Base-by-base conservation (phyloP, 148 eudicot species). In the Rhododendron ferrugineum region DNA sequence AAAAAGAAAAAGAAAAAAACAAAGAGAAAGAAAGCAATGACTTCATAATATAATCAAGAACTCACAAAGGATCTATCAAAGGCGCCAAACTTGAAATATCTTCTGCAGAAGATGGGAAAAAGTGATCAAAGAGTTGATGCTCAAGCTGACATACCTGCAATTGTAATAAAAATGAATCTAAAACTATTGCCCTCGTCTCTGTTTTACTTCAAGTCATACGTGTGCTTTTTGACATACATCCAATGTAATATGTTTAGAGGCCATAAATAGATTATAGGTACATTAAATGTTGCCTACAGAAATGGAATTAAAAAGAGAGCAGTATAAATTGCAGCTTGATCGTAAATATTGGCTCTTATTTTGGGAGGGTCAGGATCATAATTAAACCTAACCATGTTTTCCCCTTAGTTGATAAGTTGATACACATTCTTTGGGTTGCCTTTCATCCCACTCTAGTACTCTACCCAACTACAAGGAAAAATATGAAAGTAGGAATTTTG, bases 71-170 rank as follows among this genome's bases (percentile, higher is more conserved):
- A 95, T 97, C 98, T 80, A 92, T 88, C 82, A 97, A 86, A 80
- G 98, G 98, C 86, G 98, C 95, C 92, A 97, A 91, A 89, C 98
- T 97, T 81, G 95, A 91, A 82, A 93, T 91, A 89, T 97, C 98
- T 87, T 93, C 92, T 23, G 98, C 93, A 66, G 99, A 94, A n/a
- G 96, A 92, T 62, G 99, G 95, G 89, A 97, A 97, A 89, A 97
- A 97, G 88, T 97, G 98, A 89, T 93, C 90, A 88, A 97, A 97
- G 36, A 97, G 98, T 90, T 97, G 99, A 89, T 97, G 94, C 91
- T 97, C 99, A 36, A 93, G 98, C 88, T 94, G 98, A 88, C 93
- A 97, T 28, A 95, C 96, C 99, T 97, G 96, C 90, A 93, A 88
- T 58, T 52, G 30, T 34, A 70, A 83, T 47, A 86, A 78, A 40